A percentile compares a stretch with the other conserved stretches of the same genome.
Evolutionary conservation across 768 basidiomycete species (phyloP).

Genomic region (Mycena rebaudengoi): DNA sequence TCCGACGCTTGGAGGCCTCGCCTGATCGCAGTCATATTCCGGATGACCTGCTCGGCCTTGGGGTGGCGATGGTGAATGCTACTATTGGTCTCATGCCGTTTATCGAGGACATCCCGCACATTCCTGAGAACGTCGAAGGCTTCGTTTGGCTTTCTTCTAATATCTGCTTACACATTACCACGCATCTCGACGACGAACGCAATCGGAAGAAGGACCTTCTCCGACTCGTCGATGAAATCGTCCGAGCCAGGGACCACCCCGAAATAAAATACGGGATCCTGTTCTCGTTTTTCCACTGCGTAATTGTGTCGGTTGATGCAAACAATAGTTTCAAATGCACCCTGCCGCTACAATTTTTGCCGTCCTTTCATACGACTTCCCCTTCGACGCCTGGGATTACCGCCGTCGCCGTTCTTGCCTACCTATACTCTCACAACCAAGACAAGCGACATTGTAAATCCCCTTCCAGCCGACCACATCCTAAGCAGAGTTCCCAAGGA

Average conservation of each 20-base stretch:
- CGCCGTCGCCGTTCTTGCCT: constrained; percentile 19
- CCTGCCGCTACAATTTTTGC: constrained; percentile 29
- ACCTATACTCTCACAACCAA: not conserved
- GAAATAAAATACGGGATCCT: constrained; percentile 16
- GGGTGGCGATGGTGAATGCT: not conserved
- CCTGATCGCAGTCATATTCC: not conserved
- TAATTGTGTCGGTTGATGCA: constrained; percentile 21
- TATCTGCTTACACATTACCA: constrained; percentile 23
- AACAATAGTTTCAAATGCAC: constrained; percentile 10
- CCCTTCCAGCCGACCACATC: constrained; percentile 1
- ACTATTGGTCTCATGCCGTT: constrained; percentile 7
- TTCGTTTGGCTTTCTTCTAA: constrained; percentile 4
- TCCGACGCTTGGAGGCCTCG: constrained; percentile 14
- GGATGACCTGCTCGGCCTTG: not conserved
- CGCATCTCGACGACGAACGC: constrained; percentile 31
- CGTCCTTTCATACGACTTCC: constrained; percentile 17
- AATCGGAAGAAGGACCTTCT: constrained; percentile 14
- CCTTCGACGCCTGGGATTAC: constrained; percentile 28
- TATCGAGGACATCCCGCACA: not conserved
- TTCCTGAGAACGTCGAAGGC: not conserved
- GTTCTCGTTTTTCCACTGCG: constrained; percentile 33
- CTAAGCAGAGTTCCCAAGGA: constrained; percentile 7
- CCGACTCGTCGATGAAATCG: constrained; percentile 10
- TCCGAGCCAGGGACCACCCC: not conserved
- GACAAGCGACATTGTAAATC: not conserved